phyloP scores from a whole-genome alignment of 2,329 filamentous ascomycete species.

The Claviceps paspali region DNA sequence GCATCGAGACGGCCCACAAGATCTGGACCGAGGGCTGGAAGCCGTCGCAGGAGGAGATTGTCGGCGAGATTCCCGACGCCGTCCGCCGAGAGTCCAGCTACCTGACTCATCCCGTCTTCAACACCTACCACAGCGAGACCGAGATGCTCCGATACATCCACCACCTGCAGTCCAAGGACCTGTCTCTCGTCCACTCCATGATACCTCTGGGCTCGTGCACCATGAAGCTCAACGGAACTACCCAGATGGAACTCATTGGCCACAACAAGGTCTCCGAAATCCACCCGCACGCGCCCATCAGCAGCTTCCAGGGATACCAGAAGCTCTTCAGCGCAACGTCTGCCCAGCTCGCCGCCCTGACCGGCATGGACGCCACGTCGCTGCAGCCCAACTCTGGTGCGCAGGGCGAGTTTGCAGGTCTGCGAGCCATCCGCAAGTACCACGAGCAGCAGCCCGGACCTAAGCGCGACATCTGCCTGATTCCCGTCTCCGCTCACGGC shows the following conservation, averaged over 20 bases:
- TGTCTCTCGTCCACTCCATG: conserved; percentile 93
- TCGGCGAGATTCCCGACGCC: conserved; percentile 32
- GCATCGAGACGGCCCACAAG: conserved; percentile 19
- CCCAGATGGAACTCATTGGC: conserved; percentile 80
- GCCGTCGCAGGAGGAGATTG: conserved; percentile 19
- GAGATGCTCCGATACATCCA: conserved; percentile 88
- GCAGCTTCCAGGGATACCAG: conserved; percentile 52
- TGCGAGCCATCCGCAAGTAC: conserved; percentile 77
- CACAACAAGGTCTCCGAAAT: conserved; percentile 61
- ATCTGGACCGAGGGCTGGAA: conserved; percentile 24
- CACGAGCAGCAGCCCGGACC: conserved; percentile 52
- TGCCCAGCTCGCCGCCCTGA: conserved; percentile 63
- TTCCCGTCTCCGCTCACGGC: conserved; percentile 87
- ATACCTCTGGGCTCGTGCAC: conserved; percentile 94
- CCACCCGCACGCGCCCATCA: conserved; percentile 61
- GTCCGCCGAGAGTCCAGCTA: conserved; percentile 61
- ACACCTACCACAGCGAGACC: conserved; percentile 87
- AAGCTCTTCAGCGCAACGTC: conserved; percentile 59
- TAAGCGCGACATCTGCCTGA: conserved; percentile 81
- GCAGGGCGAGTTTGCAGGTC: conserved; percentile 85
- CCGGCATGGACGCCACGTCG: conserved; percentile 78
- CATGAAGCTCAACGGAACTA: conserved; percentile 93
- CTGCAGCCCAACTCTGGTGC: conserved; percentile 92
- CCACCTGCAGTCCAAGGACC: conserved; percentile 83
- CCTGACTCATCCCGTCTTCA: conserved; percentile 86